Base-by-base conservation (phyloP, 2,329 filamentous ascomycete genomes). In the Penicillium hordei region DNA sequence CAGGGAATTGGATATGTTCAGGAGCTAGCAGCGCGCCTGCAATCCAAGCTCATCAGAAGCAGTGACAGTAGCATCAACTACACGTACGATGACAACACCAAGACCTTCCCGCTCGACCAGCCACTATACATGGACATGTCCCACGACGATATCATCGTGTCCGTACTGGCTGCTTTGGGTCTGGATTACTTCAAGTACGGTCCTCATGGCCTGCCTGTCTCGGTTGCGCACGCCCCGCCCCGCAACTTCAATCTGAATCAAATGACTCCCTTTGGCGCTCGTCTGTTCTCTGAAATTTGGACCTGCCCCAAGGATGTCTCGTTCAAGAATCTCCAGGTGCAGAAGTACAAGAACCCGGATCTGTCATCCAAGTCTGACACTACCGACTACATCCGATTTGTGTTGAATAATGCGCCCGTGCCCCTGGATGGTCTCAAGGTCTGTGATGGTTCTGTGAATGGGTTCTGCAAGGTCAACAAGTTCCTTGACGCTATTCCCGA, bases 211-310 rank as follows among this genome's bases (percentile, higher is more conserved):
- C 43, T 72, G 12, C 69, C 65, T 1, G 60, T 46, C 6, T 44
- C 60, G 5, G 59, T 71, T 7, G 34, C 21, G 0, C 76, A 76
- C 25, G 77, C 79, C 1, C 78, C 81, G 1, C 65, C 78, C n/a
- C 73, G 79, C 3, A 75, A 75, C 50, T 84, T 83, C 69, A 72
- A 76, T n/a, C 71, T 84, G 17, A 79, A 78, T 1, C 65, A 80
- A 45, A 60, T 85, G 43, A 82, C 81, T 0, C 83, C 82, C 1
- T 85, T 84, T 58, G 82, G 80, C 19, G 82, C 77, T 3, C 77
- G 80, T 25, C 72, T 85, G 33, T 73, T 82, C 51, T 82, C 82
- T 1, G 83, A 85, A 68, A 76, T 83, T 27, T 81, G 84, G 60
- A 81, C 79, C 21, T 84, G 82, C 63, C 69, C 73, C 4, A 58